phyloP scores from a whole-genome alignment of 2,329 filamentous ascomycete genomes.

The Fusarium paranaense region DNA sequence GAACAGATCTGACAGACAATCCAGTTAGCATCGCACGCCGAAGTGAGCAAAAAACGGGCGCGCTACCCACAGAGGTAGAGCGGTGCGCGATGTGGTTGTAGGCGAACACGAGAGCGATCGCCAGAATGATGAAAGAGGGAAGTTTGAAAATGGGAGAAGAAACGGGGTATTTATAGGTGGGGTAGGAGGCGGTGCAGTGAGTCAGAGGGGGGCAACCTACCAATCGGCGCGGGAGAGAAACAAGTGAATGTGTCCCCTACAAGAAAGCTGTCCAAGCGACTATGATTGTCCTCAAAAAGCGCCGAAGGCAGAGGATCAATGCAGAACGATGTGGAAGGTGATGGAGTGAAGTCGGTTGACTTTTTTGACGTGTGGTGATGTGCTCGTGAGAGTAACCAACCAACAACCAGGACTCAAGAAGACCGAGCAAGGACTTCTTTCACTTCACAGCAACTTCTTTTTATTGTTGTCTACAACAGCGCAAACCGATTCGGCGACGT shows the following conservation, averaged over 20 bases:
- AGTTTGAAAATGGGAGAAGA: conserved; percentile 38
- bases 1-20: conserved; percentile 50
- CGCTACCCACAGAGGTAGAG: conserved; percentile 39
- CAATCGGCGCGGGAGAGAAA: conserved; percentile 87
- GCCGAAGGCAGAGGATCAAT: conserved; percentile 34
- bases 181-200: conserved; percentile 38
- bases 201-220: conserved; percentile 58
- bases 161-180: conserved; percentile 43
- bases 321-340: conserved; percentile 30
- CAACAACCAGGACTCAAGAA: conserved; percentile 34
- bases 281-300: conserved; percentile 35
- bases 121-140: conserved; percentile 37
- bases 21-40: conserved; percentile 41
- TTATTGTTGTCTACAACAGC: conserved; percentile 54
- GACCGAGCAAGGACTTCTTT: conserved; percentile 33
- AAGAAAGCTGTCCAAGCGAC: conserved; percentile 51
- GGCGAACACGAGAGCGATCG: conserved; percentile 9
- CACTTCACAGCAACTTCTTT: conserved; percentile 49
- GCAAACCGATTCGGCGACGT: conserved; percentile 49
- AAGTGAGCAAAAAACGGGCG: conserved; percentile 7
- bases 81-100: conserved; percentile 16
- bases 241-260: conserved; percentile 97
- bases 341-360: conserved; percentile 6
- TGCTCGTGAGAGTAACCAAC: conserved; percentile 26
- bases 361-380: conserved; percentile 10